A percentile compares a stretch with the other conserved stretches of the same genome.
phyloP scores from a whole-genome alignment of 106 monocot genomes.

The Triglochin maritima region DNA sequence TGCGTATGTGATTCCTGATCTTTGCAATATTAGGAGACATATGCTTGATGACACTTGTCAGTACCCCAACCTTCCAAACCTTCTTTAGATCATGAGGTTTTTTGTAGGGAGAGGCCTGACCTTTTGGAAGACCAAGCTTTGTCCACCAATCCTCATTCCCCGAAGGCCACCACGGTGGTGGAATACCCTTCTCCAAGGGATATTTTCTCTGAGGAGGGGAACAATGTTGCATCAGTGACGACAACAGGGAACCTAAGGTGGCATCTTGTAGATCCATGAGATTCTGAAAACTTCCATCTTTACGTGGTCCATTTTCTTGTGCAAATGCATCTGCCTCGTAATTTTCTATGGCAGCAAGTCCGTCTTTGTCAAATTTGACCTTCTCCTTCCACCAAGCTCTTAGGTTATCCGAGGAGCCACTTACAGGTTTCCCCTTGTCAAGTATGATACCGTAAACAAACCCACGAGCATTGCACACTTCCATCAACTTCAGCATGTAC shows the following conservation, averaged over 20 bases:
- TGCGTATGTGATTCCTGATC: slow-evolving; percentile 63
- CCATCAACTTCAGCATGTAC: slow-evolving; percentile 97
- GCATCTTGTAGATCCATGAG: slow-evolving; percentile 94
- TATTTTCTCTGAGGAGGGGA: slow-evolving; percentile 82
- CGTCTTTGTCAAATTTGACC: slow-evolving; percentile 96
- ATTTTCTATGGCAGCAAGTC: slow-evolving; percentile 67
- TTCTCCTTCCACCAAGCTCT: slow-evolving; percentile 99
- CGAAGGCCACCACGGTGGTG: slow-evolving; percentile 95
- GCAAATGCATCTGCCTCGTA: slow-evolving; percentile 59
- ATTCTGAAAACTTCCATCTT: slow-evolving; percentile 32
- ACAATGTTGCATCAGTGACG: slow-evolving; percentile 96
- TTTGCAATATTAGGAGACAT: slow-evolving; percentile 94
- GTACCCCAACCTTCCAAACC: slow-evolving; percentile 93
- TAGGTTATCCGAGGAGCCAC: slow-evolving; percentile 91
- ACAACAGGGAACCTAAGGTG: slow-evolving; percentile 85
- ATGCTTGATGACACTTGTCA: slow-evolving; percentile 85
- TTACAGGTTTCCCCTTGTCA: slow-evolving; percentile 93
- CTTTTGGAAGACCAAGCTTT: slow-evolving; percentile 32
- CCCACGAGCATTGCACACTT: slow-evolving; percentile 93
- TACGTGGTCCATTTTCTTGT: slow-evolving; percentile 13
- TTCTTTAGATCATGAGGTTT: slow-evolving; percentile 99
- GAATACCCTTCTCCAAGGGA: slow-evolving; percentile 68
- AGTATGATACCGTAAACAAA: slow-evolving; percentile 97
- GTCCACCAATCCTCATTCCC: slow-evolving; percentile 94
- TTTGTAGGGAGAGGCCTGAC: slow-evolving; percentile 26